phyloP scores from a whole-genome alignment of 306 rosid species.

The Comarum palustre region DNA sequence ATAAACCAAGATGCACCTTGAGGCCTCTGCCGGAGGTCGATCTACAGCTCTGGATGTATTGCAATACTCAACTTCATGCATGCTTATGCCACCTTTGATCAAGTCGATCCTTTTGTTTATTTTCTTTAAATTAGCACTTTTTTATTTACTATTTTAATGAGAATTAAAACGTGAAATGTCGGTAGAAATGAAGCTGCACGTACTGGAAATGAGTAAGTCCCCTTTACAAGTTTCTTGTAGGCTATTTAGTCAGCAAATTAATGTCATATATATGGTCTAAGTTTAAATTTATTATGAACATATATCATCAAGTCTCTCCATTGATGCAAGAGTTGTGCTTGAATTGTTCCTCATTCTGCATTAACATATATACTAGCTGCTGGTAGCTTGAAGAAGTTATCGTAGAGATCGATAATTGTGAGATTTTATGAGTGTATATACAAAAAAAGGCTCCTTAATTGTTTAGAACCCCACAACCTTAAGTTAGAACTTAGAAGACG shows the following conservation, averaged over 20 bases:
- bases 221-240: constrained; percentile 8
- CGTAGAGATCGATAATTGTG: neutral
- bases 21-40: constrained; percentile 1
- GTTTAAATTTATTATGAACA: neutral
- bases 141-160: neutral
- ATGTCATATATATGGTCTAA: constrained; percentile 1
- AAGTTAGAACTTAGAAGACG: too few species aligned
- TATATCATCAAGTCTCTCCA: neutral
- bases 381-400: neutral
- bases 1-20: constrained; percentile 3
- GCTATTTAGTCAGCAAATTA: neutral
- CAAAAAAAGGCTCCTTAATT: too few species aligned
- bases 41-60: neutral
- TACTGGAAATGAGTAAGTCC: constrained; percentile 14
- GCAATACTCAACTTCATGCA: constrained; percentile 9
- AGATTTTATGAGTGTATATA: neutral
- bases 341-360: neutral
- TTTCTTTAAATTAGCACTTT: constrained; percentile 6
- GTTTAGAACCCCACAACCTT: too few species aligned
- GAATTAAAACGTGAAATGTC: neutral
- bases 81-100: neutral
- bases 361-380: neutral
- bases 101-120: constrained; percentile 2
- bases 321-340: neutral
- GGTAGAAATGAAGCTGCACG: constrained; percentile 6